Percentiles rank a stretch among this genome's conserved stretches.
Conservation (phyloP, 768 basidiomycete species). For the Hypholoma fasciculare region DNA sequence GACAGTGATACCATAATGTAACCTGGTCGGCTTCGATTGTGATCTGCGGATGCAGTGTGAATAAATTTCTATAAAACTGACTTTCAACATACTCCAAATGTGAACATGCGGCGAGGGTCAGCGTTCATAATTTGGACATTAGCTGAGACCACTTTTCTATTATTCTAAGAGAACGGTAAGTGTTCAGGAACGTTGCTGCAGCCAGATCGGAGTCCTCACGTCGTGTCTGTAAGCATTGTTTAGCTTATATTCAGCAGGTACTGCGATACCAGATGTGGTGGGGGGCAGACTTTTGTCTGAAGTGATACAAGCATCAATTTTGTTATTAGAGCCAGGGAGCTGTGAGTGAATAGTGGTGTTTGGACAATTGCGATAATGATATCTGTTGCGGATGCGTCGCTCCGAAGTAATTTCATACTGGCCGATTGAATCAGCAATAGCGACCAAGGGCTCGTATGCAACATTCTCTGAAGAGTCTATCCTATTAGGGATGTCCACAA, state of each 20-base stretch:
- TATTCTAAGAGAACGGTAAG: conserved; percentile 9
- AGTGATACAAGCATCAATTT: conserved; percentile 16
- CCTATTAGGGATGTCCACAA: too few species aligned
- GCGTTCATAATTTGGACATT: conserved; percentile 23
- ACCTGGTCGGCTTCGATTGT: too few species aligned
- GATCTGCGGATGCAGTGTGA: too few species aligned
- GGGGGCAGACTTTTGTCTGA: not conserved
- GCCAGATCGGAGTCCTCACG: not conserved
- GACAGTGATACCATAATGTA: too few species aligned
- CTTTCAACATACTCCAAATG: conserved; percentile 16
- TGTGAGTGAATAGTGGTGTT: conserved; percentile 2
- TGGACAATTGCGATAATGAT: not conserved
- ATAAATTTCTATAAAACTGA: conserved; percentile 10
- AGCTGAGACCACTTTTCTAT: conserved; percentile 2
- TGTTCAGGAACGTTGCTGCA: not conserved
- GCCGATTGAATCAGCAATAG: too few species aligned
- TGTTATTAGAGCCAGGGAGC: conserved; percentile 12
- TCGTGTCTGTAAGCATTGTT: not conserved
- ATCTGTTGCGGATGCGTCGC: too few species aligned
- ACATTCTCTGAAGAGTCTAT: too few species aligned
- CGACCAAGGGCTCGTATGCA: too few species aligned
- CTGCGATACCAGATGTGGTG: conserved; percentile 5
- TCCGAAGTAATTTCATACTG: too few species aligned
- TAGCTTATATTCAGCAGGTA: conserved; percentile 17
- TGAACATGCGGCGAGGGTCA: conserved; percentile 22